A percentile compares a stretch with the other conserved stretches of the same genome.
Evolutionary conservation across 1,284 basidiomycete genomes (phyloP).

Genomic region (Cryptococcus floricola): DNA sequence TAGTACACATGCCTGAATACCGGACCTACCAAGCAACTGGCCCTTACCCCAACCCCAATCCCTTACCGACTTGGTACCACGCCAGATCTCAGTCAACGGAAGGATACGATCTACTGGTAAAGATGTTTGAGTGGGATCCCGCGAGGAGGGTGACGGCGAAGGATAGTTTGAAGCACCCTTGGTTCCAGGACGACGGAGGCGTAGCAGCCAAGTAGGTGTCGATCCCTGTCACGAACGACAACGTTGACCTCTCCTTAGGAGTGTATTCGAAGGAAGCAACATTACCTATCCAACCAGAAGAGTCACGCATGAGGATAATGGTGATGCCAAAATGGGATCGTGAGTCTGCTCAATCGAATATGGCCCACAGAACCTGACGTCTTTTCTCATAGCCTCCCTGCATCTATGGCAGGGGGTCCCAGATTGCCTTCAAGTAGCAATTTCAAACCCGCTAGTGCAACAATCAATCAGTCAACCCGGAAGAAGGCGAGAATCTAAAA

Average conservation of each 20-base stretch:
- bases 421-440: slow-evolving; percentile 42
- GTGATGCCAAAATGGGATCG: slow-evolving; percentile 51
- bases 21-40: slow-evolving; percentile 76
- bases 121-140: slow-evolving; percentile 85
- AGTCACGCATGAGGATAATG: slow-evolving; percentile 55
- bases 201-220: slow-evolving; percentile 46
- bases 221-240: background rate
- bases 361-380: background rate
- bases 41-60: slow-evolving; percentile 43
- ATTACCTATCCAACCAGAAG: slow-evolving; percentile 52
- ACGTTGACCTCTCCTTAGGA: slow-evolving; percentile 15
- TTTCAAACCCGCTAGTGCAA: slow-evolving; percentile 35
- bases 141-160: slow-evolving; percentile 76
- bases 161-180: slow-evolving; percentile 69
- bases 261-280: slow-evolving; percentile 46
- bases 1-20: slow-evolving; percentile 85
- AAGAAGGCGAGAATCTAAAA: slow-evolving; percentile 14
- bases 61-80: slow-evolving; percentile 64
- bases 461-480: slow-evolving; percentile 4
- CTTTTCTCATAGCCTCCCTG: slow-evolving; percentile 28
- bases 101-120: slow-evolving; percentile 78
- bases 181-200: slow-evolving; percentile 52
- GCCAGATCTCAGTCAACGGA: slow-evolving; percentile 52
- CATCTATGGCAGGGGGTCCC: slow-evolving; percentile 30
- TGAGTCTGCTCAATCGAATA: slow-evolving; percentile 20